Evolutionary conservation across 306 rosid species (phyloP).

Genomic region (Hippophae tibetana): DNA sequence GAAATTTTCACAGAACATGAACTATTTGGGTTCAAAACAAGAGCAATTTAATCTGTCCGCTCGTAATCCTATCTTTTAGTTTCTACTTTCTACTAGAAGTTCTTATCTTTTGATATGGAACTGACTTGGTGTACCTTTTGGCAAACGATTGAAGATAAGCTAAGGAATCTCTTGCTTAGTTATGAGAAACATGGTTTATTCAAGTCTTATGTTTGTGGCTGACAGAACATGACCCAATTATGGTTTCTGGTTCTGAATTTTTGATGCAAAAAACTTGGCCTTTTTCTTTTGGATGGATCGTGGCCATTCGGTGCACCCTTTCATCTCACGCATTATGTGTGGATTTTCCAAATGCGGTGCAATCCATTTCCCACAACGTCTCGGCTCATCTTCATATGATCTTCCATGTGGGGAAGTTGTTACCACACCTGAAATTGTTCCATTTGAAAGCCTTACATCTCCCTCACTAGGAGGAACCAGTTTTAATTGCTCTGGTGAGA

Average conservation of each 20-base stretch:
- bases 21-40: no score
- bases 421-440: constrained; percentile 10
- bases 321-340: constrained; percentile 54
- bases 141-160: not conserved
- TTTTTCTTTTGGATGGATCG: constrained; percentile 28
- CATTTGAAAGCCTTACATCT: constrained; percentile 16
- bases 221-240: constrained; percentile 38
- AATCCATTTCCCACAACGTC: constrained; percentile 12
- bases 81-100: no score
- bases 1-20: no score
- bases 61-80: no score
- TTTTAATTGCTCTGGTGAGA: constrained; percentile 10
- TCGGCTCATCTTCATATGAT: constrained; percentile 14
- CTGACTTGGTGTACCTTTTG: not conserved
- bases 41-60: no score
- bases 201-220: constrained; percentile 24
- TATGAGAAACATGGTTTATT: not conserved
- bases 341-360: constrained; percentile 34
- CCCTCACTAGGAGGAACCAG: constrained; percentile 16
- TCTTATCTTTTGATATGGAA: no score
- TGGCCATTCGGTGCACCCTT: constrained; percentile 60
- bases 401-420: constrained; percentile 7
- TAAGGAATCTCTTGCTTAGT: not conserved
- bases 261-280: constrained; percentile 37
- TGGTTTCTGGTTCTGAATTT: constrained; percentile 44